phyloP scores from a whole-genome alignment of 345 rosid species.

The Toxicodendron radicans region DNA sequence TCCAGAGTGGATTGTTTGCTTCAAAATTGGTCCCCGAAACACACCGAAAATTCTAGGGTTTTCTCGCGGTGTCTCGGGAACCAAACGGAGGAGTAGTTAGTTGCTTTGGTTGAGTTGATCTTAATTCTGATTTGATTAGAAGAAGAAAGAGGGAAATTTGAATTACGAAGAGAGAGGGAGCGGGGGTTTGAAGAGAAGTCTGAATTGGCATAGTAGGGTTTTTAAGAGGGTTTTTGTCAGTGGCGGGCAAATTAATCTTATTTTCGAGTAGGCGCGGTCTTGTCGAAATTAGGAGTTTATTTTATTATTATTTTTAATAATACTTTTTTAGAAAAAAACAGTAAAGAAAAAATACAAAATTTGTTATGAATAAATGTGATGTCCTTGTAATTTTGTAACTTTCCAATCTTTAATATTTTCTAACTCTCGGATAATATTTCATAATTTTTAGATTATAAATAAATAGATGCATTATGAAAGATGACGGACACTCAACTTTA shows the following conservation, averaged over 20 bases:
- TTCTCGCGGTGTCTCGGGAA: constrained; percentile 26
- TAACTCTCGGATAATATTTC: too few species aligned
- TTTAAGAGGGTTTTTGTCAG: constrained; percentile 21
- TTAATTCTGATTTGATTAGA: constrained; percentile 9
- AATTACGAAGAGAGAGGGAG: background rate
- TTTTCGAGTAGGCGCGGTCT: background rate
- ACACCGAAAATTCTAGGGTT: constrained; percentile 9
- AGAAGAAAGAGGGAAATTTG: background rate
- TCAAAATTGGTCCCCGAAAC: background rate
- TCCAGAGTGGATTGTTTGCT: constrained; percentile 20
- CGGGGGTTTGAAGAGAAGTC: background rate
- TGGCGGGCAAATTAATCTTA: constrained; percentile 21
- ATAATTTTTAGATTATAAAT: too few species aligned
- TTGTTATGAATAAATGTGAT: too few species aligned
- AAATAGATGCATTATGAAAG: too few species aligned
- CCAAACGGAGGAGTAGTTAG: background rate
- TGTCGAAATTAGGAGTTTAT: background rate
- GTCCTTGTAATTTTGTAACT: too few species aligned
- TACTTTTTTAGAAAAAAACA: too few species aligned
- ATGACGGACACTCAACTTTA: too few species aligned
- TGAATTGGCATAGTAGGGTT: constrained; percentile 3
- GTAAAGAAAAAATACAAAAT: too few species aligned
- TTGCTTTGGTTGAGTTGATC: background rate
- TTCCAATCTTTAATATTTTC: too few species aligned
- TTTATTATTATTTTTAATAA: background rate